A percentile compares a stretch with the other conserved stretches of the same genome.
These are phyloP conservation scores for Leishmania tropica DNA, from an alignment of 208 protist species.

Conservation along the genomic window DNA sequence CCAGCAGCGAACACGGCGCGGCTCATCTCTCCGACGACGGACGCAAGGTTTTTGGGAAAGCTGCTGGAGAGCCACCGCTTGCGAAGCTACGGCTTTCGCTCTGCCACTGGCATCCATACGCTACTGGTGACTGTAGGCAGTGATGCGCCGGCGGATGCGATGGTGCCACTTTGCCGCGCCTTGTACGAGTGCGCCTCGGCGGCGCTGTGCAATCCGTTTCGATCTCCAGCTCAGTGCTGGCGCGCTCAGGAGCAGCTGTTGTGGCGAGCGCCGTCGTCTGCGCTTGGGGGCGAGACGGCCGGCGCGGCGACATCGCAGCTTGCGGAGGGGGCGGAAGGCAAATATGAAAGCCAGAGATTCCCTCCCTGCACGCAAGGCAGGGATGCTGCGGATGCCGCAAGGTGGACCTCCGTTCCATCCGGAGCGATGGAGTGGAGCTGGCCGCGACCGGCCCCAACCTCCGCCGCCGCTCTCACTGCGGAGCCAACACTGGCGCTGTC, in stretches of 20 bases:
- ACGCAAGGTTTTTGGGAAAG: slow-evolving; percentile 74
- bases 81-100: slow-evolving; percentile 78
- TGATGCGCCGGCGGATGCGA: slow-evolving; percentile 66
- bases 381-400: background rate
- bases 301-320: background rate
- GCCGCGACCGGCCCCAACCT: slow-evolving; percentile 34
- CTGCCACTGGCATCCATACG: slow-evolving; percentile 68
- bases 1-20: slow-evolving; percentile 21
- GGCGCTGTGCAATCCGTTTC: slow-evolving; percentile 82
- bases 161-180: slow-evolving; percentile 80
- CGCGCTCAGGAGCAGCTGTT: slow-evolving; percentile 51
- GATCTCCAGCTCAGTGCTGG: slow-evolving; percentile 41
- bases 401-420: slow-evolving; percentile 10
- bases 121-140: slow-evolving; percentile 73
- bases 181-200: slow-evolving; percentile 76
- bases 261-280: background rate
- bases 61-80: slow-evolving; percentile 67
- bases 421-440: slow-evolving; percentile 43
- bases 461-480: slow-evolving; percentile 22
- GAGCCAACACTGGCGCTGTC: slow-evolving; percentile 70
- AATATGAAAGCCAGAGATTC: slow-evolving; percentile 4
- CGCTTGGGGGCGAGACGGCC: background rate
- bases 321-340: background rate
- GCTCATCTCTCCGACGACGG: slow-evolving; percentile 44
- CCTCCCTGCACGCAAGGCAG: background rate